Evolutionary conservation across 148 eudicot genomes (phyloP), one percentile per base, ranked within the genome.

Genomic region (Rhododendron williamsianum): DNA sequence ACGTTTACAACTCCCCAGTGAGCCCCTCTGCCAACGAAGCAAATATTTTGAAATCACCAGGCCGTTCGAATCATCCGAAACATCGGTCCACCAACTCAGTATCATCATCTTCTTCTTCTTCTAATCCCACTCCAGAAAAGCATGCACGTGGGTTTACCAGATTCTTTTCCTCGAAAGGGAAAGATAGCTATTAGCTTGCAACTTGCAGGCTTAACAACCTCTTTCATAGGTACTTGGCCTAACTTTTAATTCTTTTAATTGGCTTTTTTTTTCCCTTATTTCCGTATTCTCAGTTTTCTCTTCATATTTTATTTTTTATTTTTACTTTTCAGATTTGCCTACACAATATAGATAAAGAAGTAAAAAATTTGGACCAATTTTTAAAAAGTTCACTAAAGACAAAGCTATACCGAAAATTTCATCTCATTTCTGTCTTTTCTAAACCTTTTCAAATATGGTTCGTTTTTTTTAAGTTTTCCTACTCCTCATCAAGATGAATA

Each of bases 131-230:
- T 23, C 97, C 95, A 0, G 99, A 95, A 89, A 97, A 94, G 88
- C 93, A 94, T 58, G 76, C 93, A 12, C 98, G 98, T 54, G 94
- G 98, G 4, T 91, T 97, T 82, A 94, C 90, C 90, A 87, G 98
- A 87, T 97, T 95, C 92, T 97, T 95, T 87, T 94, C 98, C 60
- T 85, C 98, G 3, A 95, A 95, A 90, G 91, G 89, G 38, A 95
- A 90, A 87, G 92, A 82, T 49, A 86, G 85, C 60, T 56, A 90
- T 54, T 94, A 93, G 86, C 78, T 41, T 87, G 81, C 76, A 77
- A 25, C 83, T 79, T 45, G 33, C 36, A 45, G 63, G 82, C 78
- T 63, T 76, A 30, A 76, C 18, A 13, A 46, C 79, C 11, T 77
- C 41, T 71, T 71, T 71, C 38, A 33, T 33, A 13, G 76, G 76